Evolutionary conservation across 495 filamentous ascomycete species (phyloP), one percentile per base, ranked within the genome.

Genomic region (Neurospora sp.): DNA sequence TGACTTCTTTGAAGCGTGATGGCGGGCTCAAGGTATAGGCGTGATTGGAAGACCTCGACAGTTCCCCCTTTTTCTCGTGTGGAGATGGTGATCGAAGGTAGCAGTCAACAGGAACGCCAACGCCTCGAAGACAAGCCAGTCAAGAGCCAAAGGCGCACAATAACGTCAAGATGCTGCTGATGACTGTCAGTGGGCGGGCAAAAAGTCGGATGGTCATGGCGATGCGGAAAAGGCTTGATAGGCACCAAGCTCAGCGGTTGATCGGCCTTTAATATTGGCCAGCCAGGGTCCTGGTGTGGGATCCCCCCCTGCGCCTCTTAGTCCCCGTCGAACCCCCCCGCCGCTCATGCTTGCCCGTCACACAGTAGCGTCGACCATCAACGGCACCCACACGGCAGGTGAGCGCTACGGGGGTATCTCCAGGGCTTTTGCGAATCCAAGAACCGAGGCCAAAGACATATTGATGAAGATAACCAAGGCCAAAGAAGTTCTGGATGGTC

Each of bases 201-300:
- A 62, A 62, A 62, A 62, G 54, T 62, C 54, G 54, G 54, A 62
- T 62, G 27, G 54, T 35, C 54, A 62, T 62, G 54, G 54, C 46
- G 62, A 76, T 78, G 79, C 77, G 79, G 76, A 73, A 76, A 71
- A 54, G 27, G 54, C 54, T 74, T 62, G 74, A 70, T 76, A 77
- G 72, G 46, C 60, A 73, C 73, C 72, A 71, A 72, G 74, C 70
- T 76, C 83, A 84, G 85, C 85, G 83, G 84, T 76, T 82, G 83
- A 75, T 76, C 78, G 80, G 79, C 74, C 79, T 81, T 84, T 79
- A 83, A 85, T 86, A 86, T 86, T 85, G 85, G 84, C 78, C 79
- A 80, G 74, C 71, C 72, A 60, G 71, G 70, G 72, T 71, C 35
- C 62, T 75, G 73, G 74, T 74, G 72, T 11, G 74, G 73, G 62